Conservation (phyloP, 106 monocot species). For the Dactylorhiza incarnata region DNA sequence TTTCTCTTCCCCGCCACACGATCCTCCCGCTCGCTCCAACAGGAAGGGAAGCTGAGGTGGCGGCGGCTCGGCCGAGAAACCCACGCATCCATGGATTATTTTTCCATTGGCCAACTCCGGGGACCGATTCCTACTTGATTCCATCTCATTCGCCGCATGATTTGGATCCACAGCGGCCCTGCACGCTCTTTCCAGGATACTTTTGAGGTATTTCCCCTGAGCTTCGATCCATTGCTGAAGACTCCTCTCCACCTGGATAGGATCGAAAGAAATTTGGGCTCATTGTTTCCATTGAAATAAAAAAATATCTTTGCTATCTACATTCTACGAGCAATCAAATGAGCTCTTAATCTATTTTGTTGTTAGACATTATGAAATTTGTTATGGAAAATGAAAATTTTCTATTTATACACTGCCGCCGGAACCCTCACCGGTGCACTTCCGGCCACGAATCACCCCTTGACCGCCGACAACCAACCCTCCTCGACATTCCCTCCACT, state of each 20-base stretch:
- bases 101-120: conserved; percentile 15
- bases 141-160: conserved; percentile 2
- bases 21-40: conserved; percentile 9
- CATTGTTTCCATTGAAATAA: no score
- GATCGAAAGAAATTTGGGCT: no score
- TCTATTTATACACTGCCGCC: no score
- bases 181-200: conserved; percentile 45
- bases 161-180: conserved; percentile 13
- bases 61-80: conserved; percentile 8
- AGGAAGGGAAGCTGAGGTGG: conserved; percentile 2
- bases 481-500: no score
- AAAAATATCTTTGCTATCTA: no score
- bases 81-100: conserved; percentile 7
- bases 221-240: conserved; percentile 44
- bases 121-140: background rate
- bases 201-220: conserved; percentile 43
- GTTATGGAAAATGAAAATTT: no score
- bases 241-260: conserved; percentile 44
- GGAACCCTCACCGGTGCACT: no score
- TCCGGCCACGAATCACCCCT: no score
- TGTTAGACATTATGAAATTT: no score
- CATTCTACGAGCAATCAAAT: no score
- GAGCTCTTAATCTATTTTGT: no score
- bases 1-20: conserved; percentile 2
- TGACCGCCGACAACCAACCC: no score